Conservation (phyloP, 2,329 filamentous ascomycete genomes). For the Cercospora zeae-maydis region DNA sequence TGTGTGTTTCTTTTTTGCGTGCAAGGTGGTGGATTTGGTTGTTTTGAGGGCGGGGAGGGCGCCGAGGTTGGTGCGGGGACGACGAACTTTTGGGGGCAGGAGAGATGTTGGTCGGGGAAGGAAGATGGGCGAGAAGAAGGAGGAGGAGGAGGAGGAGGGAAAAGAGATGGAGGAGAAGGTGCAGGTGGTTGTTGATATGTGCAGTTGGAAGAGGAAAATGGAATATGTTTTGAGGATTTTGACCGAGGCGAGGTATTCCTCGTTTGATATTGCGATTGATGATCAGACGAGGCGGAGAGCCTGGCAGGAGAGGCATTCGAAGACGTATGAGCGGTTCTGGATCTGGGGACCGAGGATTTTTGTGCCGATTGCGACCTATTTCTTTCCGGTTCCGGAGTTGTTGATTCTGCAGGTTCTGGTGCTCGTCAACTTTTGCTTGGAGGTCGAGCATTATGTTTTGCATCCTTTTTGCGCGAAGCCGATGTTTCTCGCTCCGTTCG, state of each 20-base stretch:
- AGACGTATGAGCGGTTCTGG: not conserved
- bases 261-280: conserved; percentile 10
- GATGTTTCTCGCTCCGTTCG: conserved; percentile 7
- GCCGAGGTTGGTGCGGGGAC: not conserved
- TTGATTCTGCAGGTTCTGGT: conserved; percentile 4
- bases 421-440: not conserved
- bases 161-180: not conserved
- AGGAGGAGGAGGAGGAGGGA: not conserved
- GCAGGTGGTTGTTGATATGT: not conserved
- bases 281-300: not conserved
- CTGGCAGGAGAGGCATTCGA: not conserved
- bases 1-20: conserved; percentile 9
- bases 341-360: not conserved
- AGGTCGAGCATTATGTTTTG: not conserved
- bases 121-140: not conserved
- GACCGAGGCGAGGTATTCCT: conserved; percentile 6
- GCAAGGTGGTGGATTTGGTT: conserved; percentile 7
- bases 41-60: not conserved
- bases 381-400: conserved; percentile 7
- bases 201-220: not conserved
- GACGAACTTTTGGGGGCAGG: too few species aligned
- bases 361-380: not conserved
- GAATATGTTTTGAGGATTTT: conserved; percentile 3
- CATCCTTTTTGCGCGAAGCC: conserved; percentile 1
- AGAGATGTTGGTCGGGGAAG: too few species aligned